Evolutionary conservation across 371 early-diverging fungal genomes (phyloP).

Genomic region (Actinomortierella wolfii): DNA sequence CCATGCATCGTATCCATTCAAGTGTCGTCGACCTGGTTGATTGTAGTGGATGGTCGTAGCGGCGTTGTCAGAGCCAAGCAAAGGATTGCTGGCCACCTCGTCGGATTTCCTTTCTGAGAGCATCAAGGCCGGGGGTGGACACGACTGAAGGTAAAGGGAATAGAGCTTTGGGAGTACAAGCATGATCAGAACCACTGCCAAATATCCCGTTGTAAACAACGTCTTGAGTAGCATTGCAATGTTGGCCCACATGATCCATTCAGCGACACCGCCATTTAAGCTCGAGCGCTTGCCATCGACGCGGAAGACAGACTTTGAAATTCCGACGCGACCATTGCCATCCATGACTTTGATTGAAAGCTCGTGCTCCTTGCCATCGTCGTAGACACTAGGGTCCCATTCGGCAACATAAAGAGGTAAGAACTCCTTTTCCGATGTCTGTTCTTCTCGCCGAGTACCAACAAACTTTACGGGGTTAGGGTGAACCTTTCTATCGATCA

Average conservation of each 20-base stretch:
- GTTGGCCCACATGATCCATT: constrained; percentile 71
- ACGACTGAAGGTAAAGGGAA: constrained; percentile 42
- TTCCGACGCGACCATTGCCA: constrained; percentile 51
- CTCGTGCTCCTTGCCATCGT: constrained; percentile 66
- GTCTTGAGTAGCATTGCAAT: constrained; percentile 50
- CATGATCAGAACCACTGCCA: constrained; percentile 17
- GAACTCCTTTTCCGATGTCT: constrained; percentile 48
- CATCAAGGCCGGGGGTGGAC: constrained; percentile 15
- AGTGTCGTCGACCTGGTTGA: constrained; percentile 8
- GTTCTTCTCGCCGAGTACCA: constrained; percentile 33
- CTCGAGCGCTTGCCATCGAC: constrained; percentile 63
- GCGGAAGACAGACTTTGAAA: constrained; percentile 56
- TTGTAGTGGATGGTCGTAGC: not conserved
- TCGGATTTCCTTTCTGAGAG: too few species aligned
- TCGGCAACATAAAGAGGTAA: constrained; percentile 72
- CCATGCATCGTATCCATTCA: constrained; percentile 43
- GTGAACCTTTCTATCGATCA: constrained; percentile 50
- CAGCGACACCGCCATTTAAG: constrained; percentile 71
- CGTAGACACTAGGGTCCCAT: constrained; percentile 72
- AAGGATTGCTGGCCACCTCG: too few species aligned
- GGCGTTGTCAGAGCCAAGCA: not conserved
- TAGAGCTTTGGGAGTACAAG: constrained; percentile 47
- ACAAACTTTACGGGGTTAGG: constrained; percentile 43
- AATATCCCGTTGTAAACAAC: constrained; percentile 26
- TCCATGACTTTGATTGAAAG: constrained; percentile 64